Base-by-base conservation (phyloP, 805 yeast species). In the Lachancea fermentati region DNA sequence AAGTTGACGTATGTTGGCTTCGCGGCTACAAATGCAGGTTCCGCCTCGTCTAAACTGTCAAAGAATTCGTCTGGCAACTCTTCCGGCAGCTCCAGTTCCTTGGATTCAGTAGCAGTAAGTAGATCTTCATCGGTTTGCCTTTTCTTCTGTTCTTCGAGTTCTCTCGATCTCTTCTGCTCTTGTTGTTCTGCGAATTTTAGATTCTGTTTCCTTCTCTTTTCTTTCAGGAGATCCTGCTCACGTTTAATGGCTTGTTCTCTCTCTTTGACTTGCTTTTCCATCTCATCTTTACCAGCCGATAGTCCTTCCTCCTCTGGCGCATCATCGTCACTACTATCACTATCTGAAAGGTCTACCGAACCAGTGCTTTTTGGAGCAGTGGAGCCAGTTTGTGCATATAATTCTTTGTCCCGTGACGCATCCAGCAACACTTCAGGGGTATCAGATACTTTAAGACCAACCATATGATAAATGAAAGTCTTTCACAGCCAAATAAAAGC, bases 231-330 rank as follows among this genome's bases (percentile, higher is more conserved):
- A 32, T 46, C 50, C 37, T 57, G 56, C 42, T 58, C 60, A 19
- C 47, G 35, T 37, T 45, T 51, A 25, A 42, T 26, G 3, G 54
- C 50, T 26, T 59, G 55, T 36, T 55, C 62, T 33, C 58, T 48
- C 28, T 57, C 43, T 46, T 51, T 46, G 34, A 51, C 33, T 45
- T 57, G 41, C 36, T 48, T 43, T 45, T 62, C 58, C 28, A 53
- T 36, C 39, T 47, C 37, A 15, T 46, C 29, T 28, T 51, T 50
- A 18, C 63, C 65, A 24, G 55, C 30, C 31, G 60, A 44, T 35
- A 62, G 37, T 7, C 60, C 58, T 36, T 70, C 76, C 47, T 73
- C 78, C 42, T 72, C 77, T 38, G 79, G 79, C 1, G 78, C 76
- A 15, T 71, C 77, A 41, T 65, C 72, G 43, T 65, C 70, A 29